Percentiles rank a stretch among this genome's conserved stretches.
phyloP scores from a whole-genome alignment of 163 green algal genomes.

The Chloroidium sp. region DNA sequence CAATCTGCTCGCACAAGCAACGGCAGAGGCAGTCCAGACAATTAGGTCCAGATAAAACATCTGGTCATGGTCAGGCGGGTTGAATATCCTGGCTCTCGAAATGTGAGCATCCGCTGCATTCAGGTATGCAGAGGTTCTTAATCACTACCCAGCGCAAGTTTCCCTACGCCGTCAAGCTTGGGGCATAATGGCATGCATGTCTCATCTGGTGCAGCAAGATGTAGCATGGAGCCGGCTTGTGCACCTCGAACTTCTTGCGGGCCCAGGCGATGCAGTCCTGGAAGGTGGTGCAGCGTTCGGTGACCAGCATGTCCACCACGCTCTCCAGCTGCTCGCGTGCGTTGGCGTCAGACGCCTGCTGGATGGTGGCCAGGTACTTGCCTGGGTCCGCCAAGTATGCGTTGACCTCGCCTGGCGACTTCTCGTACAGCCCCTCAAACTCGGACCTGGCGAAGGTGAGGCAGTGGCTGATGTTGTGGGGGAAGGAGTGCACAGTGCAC shows the following conservation, averaged over 20 bases:
- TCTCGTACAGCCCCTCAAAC: slow-evolving; percentile 94
- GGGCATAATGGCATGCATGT: neutral
- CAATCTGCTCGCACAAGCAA: neutral
- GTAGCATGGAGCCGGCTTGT: neutral
- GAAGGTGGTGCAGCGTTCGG: slow-evolving; percentile 57
- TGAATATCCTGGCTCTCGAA: too few relatives aligned
- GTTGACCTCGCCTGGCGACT: slow-evolving; percentile 82
- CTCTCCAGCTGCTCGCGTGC: slow-evolving; percentile 76
- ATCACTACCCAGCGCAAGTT: neutral
- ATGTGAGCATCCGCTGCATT: too few relatives aligned
- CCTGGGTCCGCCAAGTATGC: slow-evolving; percentile 75
- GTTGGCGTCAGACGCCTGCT: slow-evolving; percentile 44
- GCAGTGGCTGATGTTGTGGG: slow-evolving; percentile 99
- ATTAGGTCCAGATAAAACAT: neutral
- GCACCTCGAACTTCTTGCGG: slow-evolving; percentile 64
- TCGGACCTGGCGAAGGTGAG: slow-evolving; percentile 83
- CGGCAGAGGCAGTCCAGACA: neutral
- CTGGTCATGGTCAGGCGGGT: neutral
- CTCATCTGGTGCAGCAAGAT: neutral
- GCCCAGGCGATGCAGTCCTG: slow-evolving; percentile 85
- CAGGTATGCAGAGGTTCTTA: too few relatives aligned
- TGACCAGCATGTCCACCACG: slow-evolving; percentile 76
- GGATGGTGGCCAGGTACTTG: slow-evolving; percentile 51
- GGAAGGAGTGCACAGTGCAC: slow-evolving; percentile 99
- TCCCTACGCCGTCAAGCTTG: neutral